A percentile compares a stretch with the other conserved stretches of the same genome.
These are phyloP conservation scores for Botryotinia narcissicola DNA, from an alignment of 2,329 filamentous ascomycete genomes.

Conservation along the genomic window DNA sequence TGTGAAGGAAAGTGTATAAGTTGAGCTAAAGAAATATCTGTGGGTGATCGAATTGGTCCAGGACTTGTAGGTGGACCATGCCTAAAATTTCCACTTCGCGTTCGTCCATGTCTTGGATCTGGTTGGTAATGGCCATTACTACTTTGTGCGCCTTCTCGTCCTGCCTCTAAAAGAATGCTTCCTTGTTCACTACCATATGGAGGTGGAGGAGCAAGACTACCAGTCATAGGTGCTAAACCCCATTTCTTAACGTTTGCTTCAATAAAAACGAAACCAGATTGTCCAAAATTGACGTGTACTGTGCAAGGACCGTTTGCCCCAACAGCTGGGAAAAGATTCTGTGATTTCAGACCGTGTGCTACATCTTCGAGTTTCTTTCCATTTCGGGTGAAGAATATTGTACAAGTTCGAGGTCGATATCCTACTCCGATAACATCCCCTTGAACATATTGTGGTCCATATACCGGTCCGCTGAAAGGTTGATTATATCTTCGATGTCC, in stretches of 20 bases:
- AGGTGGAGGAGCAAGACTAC: slow-evolving; percentile 89
- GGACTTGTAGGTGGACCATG: slow-evolving; percentile 74
- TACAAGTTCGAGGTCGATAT: slow-evolving; percentile 89
- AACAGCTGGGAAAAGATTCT: slow-evolving; percentile 97
- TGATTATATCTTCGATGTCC: slow-evolving; percentile 90
- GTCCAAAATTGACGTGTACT: slow-evolving; percentile 95
- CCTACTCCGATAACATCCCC: slow-evolving; percentile 95
- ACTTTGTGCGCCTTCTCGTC: slow-evolving; percentile 54
- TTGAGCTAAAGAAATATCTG: slow-evolving; percentile 91
- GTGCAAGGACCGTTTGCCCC: slow-evolving; percentile 91
- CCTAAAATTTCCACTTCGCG: slow-evolving; percentile 75
- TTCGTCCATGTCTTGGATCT: slow-evolving; percentile 60
- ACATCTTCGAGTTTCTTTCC: slow-evolving; percentile 97
- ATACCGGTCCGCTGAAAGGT: slow-evolving; percentile 75
- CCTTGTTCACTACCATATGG: slow-evolving; percentile 97
- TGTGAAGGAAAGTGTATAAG: slow-evolving; percentile 68
- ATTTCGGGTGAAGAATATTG: slow-evolving; percentile 97
- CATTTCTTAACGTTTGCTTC: slow-evolving; percentile 99
- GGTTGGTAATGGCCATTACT: slow-evolving; percentile 42
- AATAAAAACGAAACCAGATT: slow-evolving; percentile 97
- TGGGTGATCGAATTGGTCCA: slow-evolving; percentile 85
- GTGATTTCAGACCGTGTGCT: slow-evolving; percentile 84
- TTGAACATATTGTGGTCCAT: slow-evolving; percentile 82
- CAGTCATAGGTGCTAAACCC: slow-evolving; percentile 94
- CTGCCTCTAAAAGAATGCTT: slow-evolving; percentile 89